Base-by-base conservation (phyloP, 805 yeast genomes). In the Suhomyces sp. region DNA sequence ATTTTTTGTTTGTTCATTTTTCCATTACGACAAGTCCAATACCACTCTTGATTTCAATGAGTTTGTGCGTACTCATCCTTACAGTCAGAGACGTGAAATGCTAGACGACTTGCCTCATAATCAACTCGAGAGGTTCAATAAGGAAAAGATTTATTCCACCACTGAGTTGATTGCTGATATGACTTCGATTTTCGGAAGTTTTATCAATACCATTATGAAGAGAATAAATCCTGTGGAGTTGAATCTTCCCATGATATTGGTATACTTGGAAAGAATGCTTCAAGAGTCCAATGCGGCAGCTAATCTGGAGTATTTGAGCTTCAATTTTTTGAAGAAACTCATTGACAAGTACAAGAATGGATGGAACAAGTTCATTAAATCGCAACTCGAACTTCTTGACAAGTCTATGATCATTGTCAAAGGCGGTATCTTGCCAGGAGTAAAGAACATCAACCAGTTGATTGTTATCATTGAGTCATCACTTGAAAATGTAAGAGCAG, bases 271-370 rank as follows among this genome's bases (percentile, higher is more conserved):
- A 36, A 53, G 56, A 61, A 66, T 56, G 53, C 59, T 47, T 48
- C 67, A 38, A 51, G 80, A 58, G 63, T 69, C 80, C 26, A 49
- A 52, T 9, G 46, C 40, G 6, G 29, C 35, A 7, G 73, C 86
- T 1, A 81, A 82, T 63, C 91, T 86, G 62, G 96, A 88, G 57
- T 89, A 79, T 59, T 64, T 75, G 38, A 69, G 80, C 19, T 71
- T 80, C 54, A 74, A 78, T 40, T 72, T 78, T 49, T 72, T 86
- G 55, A 74, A 73, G 31, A 82, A 81, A 54, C 57, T 84, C 5
- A 69, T 73, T n/a, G 83, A 82, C 27, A 81, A 80, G 63, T 71
- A 84, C 44, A 70, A 69, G 41, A 68, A 67, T 35, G 72, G 74
- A 15, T 90, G 96, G 96, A 69, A 70, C 17, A 81, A 80, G 55